phyloP scores from a whole-genome alignment of 2,329 filamentous ascomycete species.

The Periconia sp. region DNA sequence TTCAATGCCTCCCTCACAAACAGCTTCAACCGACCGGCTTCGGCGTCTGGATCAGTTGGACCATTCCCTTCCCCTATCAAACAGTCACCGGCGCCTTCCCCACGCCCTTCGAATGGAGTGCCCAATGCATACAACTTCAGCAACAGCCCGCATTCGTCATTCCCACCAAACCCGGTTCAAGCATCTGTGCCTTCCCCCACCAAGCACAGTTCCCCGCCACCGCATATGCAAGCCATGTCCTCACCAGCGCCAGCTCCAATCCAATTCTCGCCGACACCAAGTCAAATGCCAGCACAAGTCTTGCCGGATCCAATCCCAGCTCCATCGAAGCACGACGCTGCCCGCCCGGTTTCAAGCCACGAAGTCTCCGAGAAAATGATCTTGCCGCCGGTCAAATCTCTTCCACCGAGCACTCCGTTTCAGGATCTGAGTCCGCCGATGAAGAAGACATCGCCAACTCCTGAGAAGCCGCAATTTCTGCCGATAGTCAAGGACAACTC shows the following conservation, averaged over 20 bases:
- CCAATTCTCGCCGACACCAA: constrained; percentile 31
- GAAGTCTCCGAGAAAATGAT: constrained; percentile 46
- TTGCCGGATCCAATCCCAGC: constrained; percentile 43
- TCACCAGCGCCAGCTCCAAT: constrained; percentile 27
- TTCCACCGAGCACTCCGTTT: constrained; percentile 60
- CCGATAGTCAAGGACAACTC: neutral
- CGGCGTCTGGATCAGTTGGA: constrained; percentile 24
- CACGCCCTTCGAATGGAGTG: constrained; percentile 34
- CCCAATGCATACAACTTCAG: constrained; percentile 34
- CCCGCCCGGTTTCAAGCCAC: constrained; percentile 34
- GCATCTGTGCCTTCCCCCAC: constrained; percentile 41
- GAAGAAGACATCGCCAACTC: constrained; percentile 48
- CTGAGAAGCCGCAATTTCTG: constrained; percentile 17
- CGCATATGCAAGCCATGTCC: constrained; percentile 35
- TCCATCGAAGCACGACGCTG: constrained; percentile 51
- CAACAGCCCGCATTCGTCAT: constrained; percentile 50
- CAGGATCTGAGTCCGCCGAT: constrained; percentile 63
- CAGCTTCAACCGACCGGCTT: constrained; percentile 35
- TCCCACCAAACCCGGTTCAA: constrained; percentile 40
- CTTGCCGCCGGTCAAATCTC: constrained; percentile 59
- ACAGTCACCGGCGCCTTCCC: constrained; percentile 37
- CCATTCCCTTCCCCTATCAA: constrained; percentile 37
- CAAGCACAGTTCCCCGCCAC: constrained; percentile 44
- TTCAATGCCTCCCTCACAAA: constrained; percentile 19
- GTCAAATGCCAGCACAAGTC: constrained; percentile 35